Conservation (phyloP, 169 alveolate species). For the Plasmodium adleri region DNA sequence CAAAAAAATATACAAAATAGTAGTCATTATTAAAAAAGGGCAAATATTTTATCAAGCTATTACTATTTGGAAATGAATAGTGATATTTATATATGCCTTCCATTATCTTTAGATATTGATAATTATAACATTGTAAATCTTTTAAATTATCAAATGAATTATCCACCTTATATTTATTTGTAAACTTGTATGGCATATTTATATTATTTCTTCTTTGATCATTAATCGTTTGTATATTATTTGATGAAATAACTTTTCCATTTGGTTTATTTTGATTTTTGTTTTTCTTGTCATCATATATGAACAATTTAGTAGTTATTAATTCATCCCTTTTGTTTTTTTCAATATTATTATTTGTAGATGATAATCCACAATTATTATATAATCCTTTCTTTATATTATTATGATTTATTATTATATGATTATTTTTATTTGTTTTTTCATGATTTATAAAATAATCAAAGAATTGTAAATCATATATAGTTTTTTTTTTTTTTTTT, state of each 20-base stretch:
- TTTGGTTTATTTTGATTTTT: too few species aligned
- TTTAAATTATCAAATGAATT: constrained; percentile 17
- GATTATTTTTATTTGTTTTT: constrained; percentile 5
- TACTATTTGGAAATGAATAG: neutral
- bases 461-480: constrained; percentile 54
- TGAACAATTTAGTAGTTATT: too few species aligned
- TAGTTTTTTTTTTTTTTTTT: constrained; percentile 2
- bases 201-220: too few species aligned
- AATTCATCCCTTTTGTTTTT: too few species aligned
- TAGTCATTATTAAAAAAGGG: constrained; percentile 42
- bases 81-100: constrained; percentile 39
- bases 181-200: too few species aligned
- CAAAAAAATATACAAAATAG: constrained; percentile 63
- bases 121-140: constrained; percentile 50
- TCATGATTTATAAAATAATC: constrained; percentile 33
- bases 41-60: constrained; percentile 44
- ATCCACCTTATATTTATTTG: neutral
- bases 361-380: too few species aligned
- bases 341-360: too few species aligned
- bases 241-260: too few species aligned
- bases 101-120: constrained; percentile 51
- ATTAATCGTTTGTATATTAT: too few species aligned
- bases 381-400: too few species aligned
- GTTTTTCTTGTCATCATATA: too few species aligned
- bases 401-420: neutral